A percentile compares a stretch with the other conserved stretches of the same genome.
Evolutionary conservation across 2,329 filamentous ascomycete genomes (phyloP).

Genomic region (Epichloe gansuensis): DNA sequence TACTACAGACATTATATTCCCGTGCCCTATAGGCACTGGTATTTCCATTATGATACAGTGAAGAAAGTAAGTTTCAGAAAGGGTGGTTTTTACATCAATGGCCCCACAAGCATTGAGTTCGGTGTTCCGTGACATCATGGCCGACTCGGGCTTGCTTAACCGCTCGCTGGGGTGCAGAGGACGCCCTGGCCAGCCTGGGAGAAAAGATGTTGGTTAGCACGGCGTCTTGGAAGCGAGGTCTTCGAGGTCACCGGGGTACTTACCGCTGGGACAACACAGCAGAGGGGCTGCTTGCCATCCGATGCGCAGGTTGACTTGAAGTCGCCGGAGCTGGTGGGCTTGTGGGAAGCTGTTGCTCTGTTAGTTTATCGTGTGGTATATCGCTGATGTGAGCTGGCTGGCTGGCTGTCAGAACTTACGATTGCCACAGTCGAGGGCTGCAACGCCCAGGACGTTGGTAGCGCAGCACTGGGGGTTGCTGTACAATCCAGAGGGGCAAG

Average conservation of each 20-base stretch:
- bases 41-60: not conserved
- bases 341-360: not conserved
- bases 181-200: slow-evolving; percentile 1
- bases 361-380: not conserved
- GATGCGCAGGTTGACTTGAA: slow-evolving; percentile 5
- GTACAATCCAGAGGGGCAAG: slow-evolving; percentile 5
- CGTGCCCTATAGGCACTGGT: not conserved
- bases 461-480: slow-evolving; percentile 9
- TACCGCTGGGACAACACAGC: slow-evolving; percentile 9
- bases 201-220: not conserved
- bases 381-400: not conserved
- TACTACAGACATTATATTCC: not conserved
- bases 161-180: not conserved
- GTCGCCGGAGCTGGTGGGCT: not conserved
- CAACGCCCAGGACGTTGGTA: slow-evolving; percentile 3
- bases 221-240: no score
- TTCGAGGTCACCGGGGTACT: not conserved
- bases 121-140: not conserved
- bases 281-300: not conserved
- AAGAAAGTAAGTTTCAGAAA: not conserved
- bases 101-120: not conserved
- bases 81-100: slow-evolving; percentile 1
- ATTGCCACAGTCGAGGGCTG: slow-evolving; percentile 4
- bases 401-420: slow-evolving; percentile 5
- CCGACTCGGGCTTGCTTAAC: not conserved